These are phyloP conservation scores for Backusella tarrabulga DNA, from an alignment of 192 early-diverging fungal genomes.

Conservation along the genomic window DNA sequence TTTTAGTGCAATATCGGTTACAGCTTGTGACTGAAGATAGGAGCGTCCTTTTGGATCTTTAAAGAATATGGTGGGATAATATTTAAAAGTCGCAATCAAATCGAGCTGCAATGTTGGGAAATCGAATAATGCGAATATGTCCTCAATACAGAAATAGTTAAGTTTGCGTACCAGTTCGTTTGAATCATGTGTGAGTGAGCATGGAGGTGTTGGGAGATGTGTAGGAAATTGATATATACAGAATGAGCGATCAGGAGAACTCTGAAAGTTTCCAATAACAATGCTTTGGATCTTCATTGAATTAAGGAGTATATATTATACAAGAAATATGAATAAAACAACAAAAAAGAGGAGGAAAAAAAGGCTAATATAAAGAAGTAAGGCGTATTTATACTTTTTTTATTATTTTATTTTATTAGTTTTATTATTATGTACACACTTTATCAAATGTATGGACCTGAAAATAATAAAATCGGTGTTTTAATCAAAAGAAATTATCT, in stretches of 20 bases:
- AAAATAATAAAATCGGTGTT: not conserved
- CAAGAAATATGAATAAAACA: not conserved
- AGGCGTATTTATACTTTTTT: not conserved
- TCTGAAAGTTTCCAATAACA: not conserved
- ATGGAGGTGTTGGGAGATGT: conserved; percentile 14
- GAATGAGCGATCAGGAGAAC: conserved; percentile 2
- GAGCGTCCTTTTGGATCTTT: conserved; percentile 26
- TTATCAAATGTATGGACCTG: not conserved
- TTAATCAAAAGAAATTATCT: not conserved
- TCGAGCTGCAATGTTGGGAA: not conserved
- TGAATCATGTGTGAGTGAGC: not conserved
- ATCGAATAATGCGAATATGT: not conserved
- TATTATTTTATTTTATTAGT: not conserved
- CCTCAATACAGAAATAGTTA: conserved; percentile 1
- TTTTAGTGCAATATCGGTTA: conserved; percentile 21
- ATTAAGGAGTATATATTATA: not conserved
- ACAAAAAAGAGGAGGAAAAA: not conserved
- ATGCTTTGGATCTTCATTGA: conserved; percentile 13
- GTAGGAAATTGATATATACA: conserved; percentile 14
- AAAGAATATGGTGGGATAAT: not conserved
- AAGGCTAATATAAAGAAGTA: not conserved
- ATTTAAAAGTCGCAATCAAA: not conserved
- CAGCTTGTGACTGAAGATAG: conserved; percentile 23
- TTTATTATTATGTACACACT: not conserved
- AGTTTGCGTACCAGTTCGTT: not conserved